Conservation (phyloP, 2,329 filamentous ascomycete genomes). For the Sporothrix luriei region DNA sequence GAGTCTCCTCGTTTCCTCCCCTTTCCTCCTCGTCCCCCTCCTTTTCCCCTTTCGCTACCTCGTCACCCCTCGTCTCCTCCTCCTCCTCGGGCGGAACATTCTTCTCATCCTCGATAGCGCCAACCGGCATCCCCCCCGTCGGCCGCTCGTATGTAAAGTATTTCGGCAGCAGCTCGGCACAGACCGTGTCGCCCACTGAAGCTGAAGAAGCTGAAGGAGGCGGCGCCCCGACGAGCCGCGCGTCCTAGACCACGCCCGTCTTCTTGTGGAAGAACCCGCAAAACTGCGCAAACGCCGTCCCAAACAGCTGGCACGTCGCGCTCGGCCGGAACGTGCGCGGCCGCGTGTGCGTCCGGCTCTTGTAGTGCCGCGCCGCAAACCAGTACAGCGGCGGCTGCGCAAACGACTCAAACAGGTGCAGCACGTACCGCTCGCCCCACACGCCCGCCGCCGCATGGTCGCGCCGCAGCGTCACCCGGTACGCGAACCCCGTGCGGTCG, state of each 20-base stretch:
- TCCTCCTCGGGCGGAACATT: slow-evolving; percentile 26
- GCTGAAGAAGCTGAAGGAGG: too few species aligned
- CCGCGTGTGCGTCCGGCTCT: slow-evolving; percentile 45
- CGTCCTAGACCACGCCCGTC: slow-evolving; percentile 63
- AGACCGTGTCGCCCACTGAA: neutral
- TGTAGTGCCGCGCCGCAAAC: slow-evolving; percentile 57
- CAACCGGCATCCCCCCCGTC: slow-evolving; percentile 40
- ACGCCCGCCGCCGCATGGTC: slow-evolving; percentile 49
- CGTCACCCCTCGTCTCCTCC: neutral
- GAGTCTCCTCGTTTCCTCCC: too few species aligned
- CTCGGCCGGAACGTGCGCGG: slow-evolving; percentile 48
- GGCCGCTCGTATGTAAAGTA: slow-evolving; percentile 27
- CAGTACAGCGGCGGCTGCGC: slow-evolving; percentile 62
- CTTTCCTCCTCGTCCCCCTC: neutral
- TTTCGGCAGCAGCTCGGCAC: neutral
- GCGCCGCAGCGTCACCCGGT: slow-evolving; percentile 64
- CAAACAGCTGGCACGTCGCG: slow-evolving; percentile 46
- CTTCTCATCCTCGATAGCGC: slow-evolving; percentile 35
- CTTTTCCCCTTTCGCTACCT: neutral
- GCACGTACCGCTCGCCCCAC: slow-evolving; percentile 59
- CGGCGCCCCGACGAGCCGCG: slow-evolving; percentile 44
- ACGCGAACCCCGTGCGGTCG: slow-evolving; percentile 64
- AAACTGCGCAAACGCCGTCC: slow-evolving; percentile 55
- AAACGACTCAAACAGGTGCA: slow-evolving; percentile 70
- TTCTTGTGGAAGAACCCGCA: slow-evolving; percentile 59